Base-by-base conservation (phyloP, 106 monocot genomes). In the Dendrobium catenatum region DNA sequence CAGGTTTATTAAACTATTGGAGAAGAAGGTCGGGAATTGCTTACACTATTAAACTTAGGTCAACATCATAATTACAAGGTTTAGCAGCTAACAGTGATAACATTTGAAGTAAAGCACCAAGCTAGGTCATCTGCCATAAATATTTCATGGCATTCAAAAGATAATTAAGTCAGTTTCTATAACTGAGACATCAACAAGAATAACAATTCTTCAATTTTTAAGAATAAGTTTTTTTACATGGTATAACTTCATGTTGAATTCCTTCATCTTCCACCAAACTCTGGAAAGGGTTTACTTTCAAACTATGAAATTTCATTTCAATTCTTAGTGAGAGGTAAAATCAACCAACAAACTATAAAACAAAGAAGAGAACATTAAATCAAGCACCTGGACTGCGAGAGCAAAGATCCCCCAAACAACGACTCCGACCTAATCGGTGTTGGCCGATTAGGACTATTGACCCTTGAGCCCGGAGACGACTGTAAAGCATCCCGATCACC, bases 401-500 rank as follows among this genome's bases (percentile, higher is more conserved):
- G 80, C 55, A 80, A 81, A 6, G 68, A 56, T 20, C 61, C 81
- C 55, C 73, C n/a, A 1, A 44, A 80, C 37, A 58, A 48, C 26
- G 81, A 17, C 72, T 85, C 86, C 5, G 72, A 44, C 37, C 77
- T 72, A 15, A 78, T 61, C 37, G 73, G 82, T 17, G 80, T 24
- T 5, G 84, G 58, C 19, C 80, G 80, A 17, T 29, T 78, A 31
- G 92, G 90, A 79, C 92, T 93, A 42, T 84, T 80, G 17, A 88
- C 79, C 67, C 83, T 78, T 15, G 95, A 90, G 8, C 83, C 81
- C 1, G 95, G 82, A 55, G 82, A 59, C 9, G 85, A 84, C 16
- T 72, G 18, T 24, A 80, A 82, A 10, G 44, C 22, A 44, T 86
- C 88, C 68, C 37, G 31, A 46, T 85, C 90, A 18, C 6, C 26